Evolutionary conservation across 345 rosid species (phyloP), one percentile per base, ranked within the genome.

Genomic region (Ceriops zippeliana): DNA sequence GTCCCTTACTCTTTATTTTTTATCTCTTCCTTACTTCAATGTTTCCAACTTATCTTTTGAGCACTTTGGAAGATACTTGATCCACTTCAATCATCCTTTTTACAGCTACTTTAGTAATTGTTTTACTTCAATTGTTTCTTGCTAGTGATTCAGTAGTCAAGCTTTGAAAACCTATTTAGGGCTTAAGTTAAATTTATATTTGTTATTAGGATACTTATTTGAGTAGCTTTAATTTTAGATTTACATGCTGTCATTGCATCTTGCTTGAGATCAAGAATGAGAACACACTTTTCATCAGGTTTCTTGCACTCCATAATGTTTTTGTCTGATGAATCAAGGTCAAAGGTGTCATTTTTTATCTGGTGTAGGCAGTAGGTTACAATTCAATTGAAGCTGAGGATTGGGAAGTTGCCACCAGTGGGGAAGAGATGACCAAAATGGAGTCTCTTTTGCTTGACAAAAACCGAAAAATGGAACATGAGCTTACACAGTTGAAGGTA

Each of bases 351-450:
- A 52, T 28, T 42, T 24, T 10, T 62, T 76, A 58, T 52, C 16
- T 68, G 73, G 11, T 74, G 17, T 77, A 95, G 99, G 96, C 96
- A 58, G 97, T 91, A 57, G 98, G 96, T 64, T 95, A 95, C 83
- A 95, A 91, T 84, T 91, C 96, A 54, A 90, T 90, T 72, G 99
- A 95, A 80, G 99, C 96, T 73, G 99, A 95, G 82, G 97, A 95
- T 77, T 95, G 98, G 99, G 99, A 95, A 76, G 92, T 74, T 52
- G 99, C 99, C 68, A 88, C 99, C 60, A 76, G 81, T 47, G 92
- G 92, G 68, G 93, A 91, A 76, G 99, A 91, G 84, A 95, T 91
- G 97, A 91, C 96, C 89, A 90, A 86, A 83, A 88, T 95, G 99
- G 99, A 95, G 79, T 90, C 89, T 63, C 97, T 95, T 77, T 96